Percentiles rank a stretch among this genome's conserved stretches.
These are phyloP conservation scores for Bruguiera gymnorhiza DNA, from an alignment of 345 rosid species.

Conservation along the genomic window DNA sequence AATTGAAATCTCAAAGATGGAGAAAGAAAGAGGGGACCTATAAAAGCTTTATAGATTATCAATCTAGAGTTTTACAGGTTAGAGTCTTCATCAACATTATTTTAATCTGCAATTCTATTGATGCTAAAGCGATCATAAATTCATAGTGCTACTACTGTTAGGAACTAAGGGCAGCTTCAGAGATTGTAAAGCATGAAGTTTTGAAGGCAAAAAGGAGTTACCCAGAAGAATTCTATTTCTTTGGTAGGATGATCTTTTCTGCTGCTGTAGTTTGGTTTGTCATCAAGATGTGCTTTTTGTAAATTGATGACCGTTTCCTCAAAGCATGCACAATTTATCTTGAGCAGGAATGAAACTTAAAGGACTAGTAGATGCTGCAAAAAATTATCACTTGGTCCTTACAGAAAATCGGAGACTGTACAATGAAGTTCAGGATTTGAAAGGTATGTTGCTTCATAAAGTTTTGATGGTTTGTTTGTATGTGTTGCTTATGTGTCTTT, in stretches of 20 bases:
- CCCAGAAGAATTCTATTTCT: constrained; percentile 55
- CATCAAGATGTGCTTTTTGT: constrained; percentile 10
- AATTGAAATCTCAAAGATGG: constrained; percentile 66
- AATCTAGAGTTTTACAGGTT: constrained; percentile 67
- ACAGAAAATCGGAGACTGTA: constrained; percentile 81
- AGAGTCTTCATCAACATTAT: constrained; percentile 19
- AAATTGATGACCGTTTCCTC: constrained; percentile 9
- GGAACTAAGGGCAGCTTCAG: constrained; percentile 64
- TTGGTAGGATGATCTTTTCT: constrained; percentile 43
- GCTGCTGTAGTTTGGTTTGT: constrained; percentile 12
- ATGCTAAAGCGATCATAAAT: constrained; percentile 11
- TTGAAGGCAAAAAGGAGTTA: constrained; percentile 55
- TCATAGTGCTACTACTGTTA: constrained; percentile 22
- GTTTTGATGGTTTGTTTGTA: constrained; percentile 8
- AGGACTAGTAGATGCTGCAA: constrained; percentile 80
- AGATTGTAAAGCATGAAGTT: constrained; percentile 62
- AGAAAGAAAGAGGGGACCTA: constrained; percentile 60
- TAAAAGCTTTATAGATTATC: constrained; percentile 50
- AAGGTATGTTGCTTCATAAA: constrained; percentile 44
- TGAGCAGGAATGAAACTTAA: constrained; percentile 66
- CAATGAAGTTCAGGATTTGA: constrained; percentile 92
- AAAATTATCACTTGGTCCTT: constrained; percentile 70
- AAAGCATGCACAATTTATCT: constrained; percentile 9
- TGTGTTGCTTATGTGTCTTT: constrained; percentile 20
- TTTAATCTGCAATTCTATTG: constrained; percentile 9